These are phyloP conservation scores for Colletotrichum sp. DNA, from an alignment of 2,329 filamentous ascomycete species.

Conservation along the genomic window DNA sequence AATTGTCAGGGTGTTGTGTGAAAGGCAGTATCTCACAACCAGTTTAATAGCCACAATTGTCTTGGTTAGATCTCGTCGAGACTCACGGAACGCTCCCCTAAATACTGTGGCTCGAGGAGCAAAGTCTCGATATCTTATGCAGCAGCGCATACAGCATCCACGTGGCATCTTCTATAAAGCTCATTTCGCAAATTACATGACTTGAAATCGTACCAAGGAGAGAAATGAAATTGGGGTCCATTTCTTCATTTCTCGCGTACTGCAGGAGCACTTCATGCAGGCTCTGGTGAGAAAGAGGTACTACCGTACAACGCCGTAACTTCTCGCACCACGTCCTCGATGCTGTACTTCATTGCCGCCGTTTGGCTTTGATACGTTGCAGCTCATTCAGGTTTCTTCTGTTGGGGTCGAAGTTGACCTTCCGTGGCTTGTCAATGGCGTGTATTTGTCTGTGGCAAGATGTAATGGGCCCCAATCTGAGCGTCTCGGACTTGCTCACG, in stretches of 20 bases:
- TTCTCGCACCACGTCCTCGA: fast-evolving
- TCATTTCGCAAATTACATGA: neutral
- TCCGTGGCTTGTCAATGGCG: fast-evolving
- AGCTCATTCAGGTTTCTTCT: fast-evolving
- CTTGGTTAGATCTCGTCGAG: fast-evolving
- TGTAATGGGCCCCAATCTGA: neutral
- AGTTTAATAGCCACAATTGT: fast-evolving
- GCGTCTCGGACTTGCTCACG: neutral
- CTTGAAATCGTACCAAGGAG: neutral
- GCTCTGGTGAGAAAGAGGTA: neutral
- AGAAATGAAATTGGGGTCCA: neutral
- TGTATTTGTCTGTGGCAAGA: neutral
- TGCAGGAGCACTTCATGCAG: fast-evolving
- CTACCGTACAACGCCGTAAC: neutral
- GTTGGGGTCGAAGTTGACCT: fast-evolving
- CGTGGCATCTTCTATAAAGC: neutral
- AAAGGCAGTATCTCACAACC: fast-evolving
- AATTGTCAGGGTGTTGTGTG: fast-evolving
- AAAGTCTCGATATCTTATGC: neutral
- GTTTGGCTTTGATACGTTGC: fast-evolving
- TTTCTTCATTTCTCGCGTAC: neutral
- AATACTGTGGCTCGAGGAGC: neutral
- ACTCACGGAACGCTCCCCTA: neutral
- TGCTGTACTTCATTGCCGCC: fast-evolving
- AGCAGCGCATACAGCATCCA: neutral